Conservation (phyloP, 371 early-diverging fungal species). For the Apophysomyces trapeziformis region DNA sequence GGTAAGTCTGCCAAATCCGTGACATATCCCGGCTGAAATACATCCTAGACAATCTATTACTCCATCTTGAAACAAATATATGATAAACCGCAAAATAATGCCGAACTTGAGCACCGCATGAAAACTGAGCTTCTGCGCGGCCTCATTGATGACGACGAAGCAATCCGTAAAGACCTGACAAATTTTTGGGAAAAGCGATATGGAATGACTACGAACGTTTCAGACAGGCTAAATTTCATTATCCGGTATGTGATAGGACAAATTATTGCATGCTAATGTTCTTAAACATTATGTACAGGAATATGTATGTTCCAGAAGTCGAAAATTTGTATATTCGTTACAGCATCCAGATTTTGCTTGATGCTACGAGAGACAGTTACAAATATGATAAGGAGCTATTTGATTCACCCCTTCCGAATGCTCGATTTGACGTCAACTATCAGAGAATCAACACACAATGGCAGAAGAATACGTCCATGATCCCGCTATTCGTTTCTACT, state of each 20-base stretch:
- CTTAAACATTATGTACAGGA: slow-evolving; percentile 32
- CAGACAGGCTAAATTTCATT: slow-evolving; percentile 43
- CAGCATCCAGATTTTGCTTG: slow-evolving; percentile 63
- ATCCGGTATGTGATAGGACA: slow-evolving; percentile 35
- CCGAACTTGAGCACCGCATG: slow-evolving; percentile 31
- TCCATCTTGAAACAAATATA: slow-evolving; percentile 26
- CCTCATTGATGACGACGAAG: slow-evolving; percentile 55
- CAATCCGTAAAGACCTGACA: slow-evolving; percentile 52
- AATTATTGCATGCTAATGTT: neutral
- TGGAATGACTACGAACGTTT: slow-evolving; percentile 41
- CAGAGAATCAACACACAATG: slow-evolving; percentile 66
- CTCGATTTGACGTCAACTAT: slow-evolving; percentile 55
- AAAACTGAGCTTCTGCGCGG: slow-evolving; percentile 60
- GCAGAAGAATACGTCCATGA: slow-evolving; percentile 64
- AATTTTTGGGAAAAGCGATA: slow-evolving; percentile 51
- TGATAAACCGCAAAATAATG: slow-evolving; percentile 3
- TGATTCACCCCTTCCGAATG: slow-evolving; percentile 63
- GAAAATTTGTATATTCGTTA: slow-evolving; percentile 69
- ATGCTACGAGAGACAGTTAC: slow-evolving; percentile 60
- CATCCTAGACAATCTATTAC: slow-evolving; percentile 35
- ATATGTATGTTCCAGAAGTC: slow-evolving; percentile 64
- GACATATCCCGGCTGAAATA: neutral
- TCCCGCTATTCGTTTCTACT: slow-evolving; percentile 69
- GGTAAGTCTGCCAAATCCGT: slow-evolving; percentile 30
- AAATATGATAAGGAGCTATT: slow-evolving; percentile 66